Base-by-base conservation (phyloP, 495 filamentous ascomycete species). In the Chaetomidium leptoderma region DNA sequence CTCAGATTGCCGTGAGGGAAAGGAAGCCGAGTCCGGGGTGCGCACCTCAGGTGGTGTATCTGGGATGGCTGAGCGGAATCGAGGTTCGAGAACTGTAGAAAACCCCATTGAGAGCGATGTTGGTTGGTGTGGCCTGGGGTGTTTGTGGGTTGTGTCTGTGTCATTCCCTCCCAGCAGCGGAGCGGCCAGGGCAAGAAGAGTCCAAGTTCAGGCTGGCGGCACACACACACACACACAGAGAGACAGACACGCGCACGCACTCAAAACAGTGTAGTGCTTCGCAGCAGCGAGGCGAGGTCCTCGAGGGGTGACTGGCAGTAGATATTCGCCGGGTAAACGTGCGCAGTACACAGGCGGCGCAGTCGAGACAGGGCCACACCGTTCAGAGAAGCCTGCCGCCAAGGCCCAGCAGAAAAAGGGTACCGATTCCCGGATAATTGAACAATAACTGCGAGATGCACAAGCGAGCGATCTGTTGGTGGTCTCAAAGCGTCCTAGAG, bases 41-140 rank as follows among this genome's bases (percentile, higher is more conserved):
- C 68, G 63, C 57, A 72, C 62, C 63, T 76, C 76, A 33, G 75
- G 75, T 51, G 74, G 72, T 16, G 73, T 78, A 55, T 74, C 66
- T 59, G 75, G 72, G 53, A 72, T 60, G 62, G 70, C 57, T 58
- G 71, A 65, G 39, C 72, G 74, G 64, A 70, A 70, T 63, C 71
- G 70, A 74, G 71, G 67, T 59, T 80, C 74, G 67, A 72, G 62
- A 54, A 61, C 71, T 65, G 68, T 65, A 66, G 68, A 59, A 75
- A 78, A 70, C 66, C 75, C 76, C 76, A 78, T 78, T 76, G 75
- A 73, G 70, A 75, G 63, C 53, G 45, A 32, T 49, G 55, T 66
- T 63, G 53, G 51, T 57, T 39, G 54, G 30, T 49, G 53, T 46
- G 43, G 32, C 55, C 39, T 46, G 37, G 33, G 35, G 21, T 61